Base-by-base conservation (phyloP, 1,284 basidiomycete genomes). In the Clitocybe nebularis region DNA sequence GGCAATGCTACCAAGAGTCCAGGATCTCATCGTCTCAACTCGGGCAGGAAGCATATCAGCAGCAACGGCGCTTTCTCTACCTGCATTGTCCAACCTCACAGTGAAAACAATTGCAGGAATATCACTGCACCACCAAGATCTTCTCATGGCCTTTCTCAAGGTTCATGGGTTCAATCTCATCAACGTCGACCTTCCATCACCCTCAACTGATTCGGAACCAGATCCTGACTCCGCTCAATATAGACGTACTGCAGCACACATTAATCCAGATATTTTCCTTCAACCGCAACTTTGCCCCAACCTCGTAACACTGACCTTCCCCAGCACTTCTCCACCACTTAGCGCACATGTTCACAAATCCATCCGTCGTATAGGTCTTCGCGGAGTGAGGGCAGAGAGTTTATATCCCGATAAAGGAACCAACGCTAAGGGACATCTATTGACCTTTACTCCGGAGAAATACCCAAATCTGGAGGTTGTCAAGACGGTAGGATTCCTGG, bases 381-480 rank as follows among this genome's bases (percentile, higher is more conserved):
- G 68, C 14, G 69, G 68, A 14, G 57, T 74, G 29, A 60, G 60
- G 33, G 58, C 67, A 7, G 64, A 69, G 24, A 52, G 57, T 24
- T 59, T 77, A 36, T 72, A 72, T 53, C 71, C 71, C 20, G 66
- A 69, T 50, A 67, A 67, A 41, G 49, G 59, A 21, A 56, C 61
- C 14, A 29, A 35, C 17, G 57, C 56, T 19, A 68, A 61, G 45
- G 51, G 49, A 24, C 72, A 75, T 52, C 61, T 76, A n/a, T 58
- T 63, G 47, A 62, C 69, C 9, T 64, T 76, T 50, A 68, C 61
- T 41, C 53, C 61, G 36, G 59, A 57, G 26, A 57, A 63, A 38
- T 74, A 70, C 49, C 74, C 74, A 10, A 61, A 56, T 42, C 58
- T 77, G 26, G 69, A 74, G 55, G 56, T 66, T 30, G 63, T 77